phyloP scores from a whole-genome alignment of 2,329 filamentous ascomycete species.

The Cryoendolithus antarcticus region DNA sequence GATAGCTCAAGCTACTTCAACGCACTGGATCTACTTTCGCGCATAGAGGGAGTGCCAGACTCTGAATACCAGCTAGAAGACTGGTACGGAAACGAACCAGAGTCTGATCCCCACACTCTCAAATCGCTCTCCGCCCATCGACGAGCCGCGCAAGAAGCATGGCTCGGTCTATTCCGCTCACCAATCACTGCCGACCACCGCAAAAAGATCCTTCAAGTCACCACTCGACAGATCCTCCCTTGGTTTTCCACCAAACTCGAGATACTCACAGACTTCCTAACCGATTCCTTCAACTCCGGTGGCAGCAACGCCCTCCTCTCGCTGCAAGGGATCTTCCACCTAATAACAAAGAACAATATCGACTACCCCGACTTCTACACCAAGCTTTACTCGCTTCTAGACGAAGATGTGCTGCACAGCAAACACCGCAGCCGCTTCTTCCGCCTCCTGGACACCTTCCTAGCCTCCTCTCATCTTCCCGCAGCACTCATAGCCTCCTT shows the following conservation, averaged over 20 bases:
- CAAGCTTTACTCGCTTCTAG: slow-evolving; percentile 86
- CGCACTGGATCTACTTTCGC: slow-evolving; percentile 50
- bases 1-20: slow-evolving; percentile 39
- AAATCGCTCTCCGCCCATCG: slow-evolving; percentile 59
- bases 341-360: slow-evolving; percentile 85
- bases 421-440: slow-evolving; percentile 92
- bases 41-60: slow-evolving; percentile 58
- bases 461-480: slow-evolving; percentile 83
- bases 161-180: slow-evolving; percentile 64
- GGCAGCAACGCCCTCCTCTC: slow-evolving; percentile 80
- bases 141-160: slow-evolving; percentile 71
- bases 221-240: slow-evolving; percentile 68
- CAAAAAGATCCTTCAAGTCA: slow-evolving; percentile 63
- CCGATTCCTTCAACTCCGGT: slow-evolving; percentile 80
- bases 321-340: slow-evolving; percentile 83
- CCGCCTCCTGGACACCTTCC: slow-evolving; percentile 78
- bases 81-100: slow-evolving; percentile 54
- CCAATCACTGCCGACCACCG: slow-evolving; percentile 59
- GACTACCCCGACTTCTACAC: slow-evolving; percentile 76
- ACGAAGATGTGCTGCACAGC: slow-evolving; percentile 76
- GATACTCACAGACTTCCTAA: slow-evolving; percentile 87
- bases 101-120: slow-evolving; percentile 55
- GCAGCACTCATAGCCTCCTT: slow-evolving; percentile 87
- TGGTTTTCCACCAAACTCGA: slow-evolving; percentile 76
- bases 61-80: slow-evolving; percentile 53